A percentile compares a stretch with the other conserved stretches of the same genome.
Conservation (phyloP, 2,329 filamentous ascomycete genomes). For the Sclerotinia nivalis region DNA sequence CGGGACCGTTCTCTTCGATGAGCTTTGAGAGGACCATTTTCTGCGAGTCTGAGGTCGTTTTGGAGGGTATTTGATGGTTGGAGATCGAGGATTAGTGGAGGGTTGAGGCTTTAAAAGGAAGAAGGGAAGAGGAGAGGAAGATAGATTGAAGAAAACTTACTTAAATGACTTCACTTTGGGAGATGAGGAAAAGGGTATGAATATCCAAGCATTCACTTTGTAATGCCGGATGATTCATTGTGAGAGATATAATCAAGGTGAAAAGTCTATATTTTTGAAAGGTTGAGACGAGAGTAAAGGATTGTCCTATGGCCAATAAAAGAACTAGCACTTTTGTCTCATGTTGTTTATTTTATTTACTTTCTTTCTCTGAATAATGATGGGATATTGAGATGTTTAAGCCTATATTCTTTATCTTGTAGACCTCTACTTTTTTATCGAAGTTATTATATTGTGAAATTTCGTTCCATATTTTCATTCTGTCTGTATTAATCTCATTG, state of each 20-base stretch:
- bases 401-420: neutral
- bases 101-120: neutral
- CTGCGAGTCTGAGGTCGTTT: neutral
- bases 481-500: neutral
- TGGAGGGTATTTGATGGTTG: neutral
- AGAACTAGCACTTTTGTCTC: neutral
- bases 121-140: neutral
- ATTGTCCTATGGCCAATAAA: neutral
- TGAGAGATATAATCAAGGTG: neutral
- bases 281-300: neutral
- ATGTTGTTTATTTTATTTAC: neutral
- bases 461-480: neutral
- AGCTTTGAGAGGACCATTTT: neutral
- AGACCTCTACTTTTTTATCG: accelerated
- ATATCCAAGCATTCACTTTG: neutral
- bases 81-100: neutral
- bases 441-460: too few species aligned
- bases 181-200: neutral
- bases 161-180: neutral
- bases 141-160: neutral
- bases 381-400: too few species aligned
- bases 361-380: too few species aligned
- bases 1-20: neutral
- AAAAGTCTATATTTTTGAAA: neutral
- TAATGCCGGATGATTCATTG: neutral